Evolutionary conservation across 2,329 filamentous ascomycete genomes (phyloP).

Genomic region (Phaeosphaeriaceae sp.): DNA sequence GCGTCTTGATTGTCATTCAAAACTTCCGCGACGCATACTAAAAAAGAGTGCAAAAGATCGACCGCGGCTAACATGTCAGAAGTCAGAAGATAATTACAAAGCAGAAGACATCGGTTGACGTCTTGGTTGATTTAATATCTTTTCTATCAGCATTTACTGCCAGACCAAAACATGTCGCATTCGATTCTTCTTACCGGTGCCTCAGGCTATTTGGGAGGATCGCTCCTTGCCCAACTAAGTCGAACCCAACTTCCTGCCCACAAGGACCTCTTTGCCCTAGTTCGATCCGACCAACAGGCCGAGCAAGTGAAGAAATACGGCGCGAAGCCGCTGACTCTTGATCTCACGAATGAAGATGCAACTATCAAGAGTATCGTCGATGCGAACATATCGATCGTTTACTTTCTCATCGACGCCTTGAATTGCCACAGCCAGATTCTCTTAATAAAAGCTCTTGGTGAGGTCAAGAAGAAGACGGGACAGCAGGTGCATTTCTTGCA

Average conservation of each 20-base stretch:
- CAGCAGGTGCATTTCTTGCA: conserved; percentile 59
- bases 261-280: conserved; percentile 55
- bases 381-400: conserved; percentile 58
- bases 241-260: conserved; percentile 51
- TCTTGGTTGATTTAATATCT: neutral
- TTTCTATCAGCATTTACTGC: neutral
- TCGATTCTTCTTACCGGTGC: conserved; percentile 60
- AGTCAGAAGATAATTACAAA: neutral
- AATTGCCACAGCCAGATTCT: conserved; percentile 45
- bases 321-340: conserved; percentile 52
- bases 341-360: conserved; percentile 47
- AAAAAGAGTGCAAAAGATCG: neutral
- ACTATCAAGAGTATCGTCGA: conserved; percentile 49
- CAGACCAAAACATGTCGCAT: conserved; percentile 27
- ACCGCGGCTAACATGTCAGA: neutral
- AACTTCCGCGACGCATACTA: neutral
- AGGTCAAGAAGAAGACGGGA: conserved; percentile 53
- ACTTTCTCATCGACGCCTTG: conserved; percentile 56
- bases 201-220: conserved; percentile 63
- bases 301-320: conserved; percentile 54
- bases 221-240: conserved; percentile 52
- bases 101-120: neutral
- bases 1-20: neutral
- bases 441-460: conserved; percentile 53
- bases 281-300: conserved; percentile 56